These are phyloP conservation scores for Digitaria exilis DNA, from an alignment of 202 grass and related monocot genomes.

Conservation along the genomic window DNA sequence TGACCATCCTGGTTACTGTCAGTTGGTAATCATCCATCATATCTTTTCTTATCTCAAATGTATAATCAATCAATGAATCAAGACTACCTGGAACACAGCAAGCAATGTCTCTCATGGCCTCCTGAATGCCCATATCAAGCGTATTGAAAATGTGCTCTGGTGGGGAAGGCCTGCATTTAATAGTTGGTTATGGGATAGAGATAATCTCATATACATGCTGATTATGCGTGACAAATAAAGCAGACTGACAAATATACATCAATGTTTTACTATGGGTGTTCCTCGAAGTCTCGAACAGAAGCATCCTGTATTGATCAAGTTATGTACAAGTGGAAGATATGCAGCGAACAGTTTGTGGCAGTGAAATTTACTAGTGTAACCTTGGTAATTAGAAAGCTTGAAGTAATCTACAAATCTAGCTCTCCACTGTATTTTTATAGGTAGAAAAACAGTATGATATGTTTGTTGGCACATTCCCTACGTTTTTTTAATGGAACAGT, in stretches of 20 bases:
- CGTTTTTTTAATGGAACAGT: too few relatives aligned
- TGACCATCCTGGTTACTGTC: not conserved
- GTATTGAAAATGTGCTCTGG: not conserved
- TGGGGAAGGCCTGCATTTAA: conserved; percentile 34
- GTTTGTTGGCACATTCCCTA: not conserved
- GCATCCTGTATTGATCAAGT: not conserved
- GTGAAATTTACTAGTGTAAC: not conserved
- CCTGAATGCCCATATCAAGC: conserved; percentile 25
- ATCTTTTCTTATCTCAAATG: conserved; percentile 23
- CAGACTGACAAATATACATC: conserved; percentile 2
- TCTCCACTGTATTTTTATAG: too few relatives aligned
- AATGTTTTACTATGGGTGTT: not conserved
- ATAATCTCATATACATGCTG: conserved; percentile 1
- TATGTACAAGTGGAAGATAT: not conserved
- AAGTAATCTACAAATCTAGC: not conserved
- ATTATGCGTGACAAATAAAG: not conserved
- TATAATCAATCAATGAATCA: not conserved
- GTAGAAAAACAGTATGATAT: too few relatives aligned
- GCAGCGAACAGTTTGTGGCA: not conserved
- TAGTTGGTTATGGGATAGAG: conserved; percentile 47
- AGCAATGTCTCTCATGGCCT: conserved; percentile 15
- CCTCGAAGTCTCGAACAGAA: not conserved
- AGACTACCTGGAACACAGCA: conserved; percentile 10
- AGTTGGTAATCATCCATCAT: not conserved
- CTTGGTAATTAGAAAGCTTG: not conserved